phyloP scores from a whole-genome alignment of 2,329 filamentous ascomycete genomes.

The Cladosporium sp. region DNA sequence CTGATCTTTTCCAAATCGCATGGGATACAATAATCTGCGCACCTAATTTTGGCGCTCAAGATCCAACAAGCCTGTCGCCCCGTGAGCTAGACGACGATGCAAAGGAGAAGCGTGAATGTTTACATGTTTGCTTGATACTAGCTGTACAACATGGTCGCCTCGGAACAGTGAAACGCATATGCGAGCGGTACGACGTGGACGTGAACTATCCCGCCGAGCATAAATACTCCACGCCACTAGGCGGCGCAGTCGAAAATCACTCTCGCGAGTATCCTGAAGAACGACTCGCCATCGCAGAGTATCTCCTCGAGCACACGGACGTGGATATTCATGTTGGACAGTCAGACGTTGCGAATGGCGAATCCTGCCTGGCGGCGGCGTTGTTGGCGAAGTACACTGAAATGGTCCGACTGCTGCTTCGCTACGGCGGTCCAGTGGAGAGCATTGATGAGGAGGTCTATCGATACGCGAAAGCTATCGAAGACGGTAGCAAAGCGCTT shows the following conservation, averaged over 20 bases:
- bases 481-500: background rate
- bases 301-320: background rate
- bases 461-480: background rate
- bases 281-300: background rate
- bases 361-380: background rate
- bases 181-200: background rate
- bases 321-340: background rate
- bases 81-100: no score
- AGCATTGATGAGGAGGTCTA: background rate
- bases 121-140: background rate
- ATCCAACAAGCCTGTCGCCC: no score
- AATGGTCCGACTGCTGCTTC: background rate
- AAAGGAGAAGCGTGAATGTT: background rate
- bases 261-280: background rate
- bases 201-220: background rate
- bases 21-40: background rate
- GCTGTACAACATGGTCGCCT: background rate
- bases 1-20: background rate
- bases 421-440: background rate
- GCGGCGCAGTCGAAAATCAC: background rate
- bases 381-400: background rate
- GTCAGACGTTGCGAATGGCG: background rate
- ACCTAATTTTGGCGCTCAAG: background rate
- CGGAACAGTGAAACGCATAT: background rate
- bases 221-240: background rate